Evolutionary conservation across 2,329 filamentous ascomycete genomes (phyloP), one percentile per base, ranked within the genome.

Genomic region (Ceratocystiopsis sp.): DNA sequence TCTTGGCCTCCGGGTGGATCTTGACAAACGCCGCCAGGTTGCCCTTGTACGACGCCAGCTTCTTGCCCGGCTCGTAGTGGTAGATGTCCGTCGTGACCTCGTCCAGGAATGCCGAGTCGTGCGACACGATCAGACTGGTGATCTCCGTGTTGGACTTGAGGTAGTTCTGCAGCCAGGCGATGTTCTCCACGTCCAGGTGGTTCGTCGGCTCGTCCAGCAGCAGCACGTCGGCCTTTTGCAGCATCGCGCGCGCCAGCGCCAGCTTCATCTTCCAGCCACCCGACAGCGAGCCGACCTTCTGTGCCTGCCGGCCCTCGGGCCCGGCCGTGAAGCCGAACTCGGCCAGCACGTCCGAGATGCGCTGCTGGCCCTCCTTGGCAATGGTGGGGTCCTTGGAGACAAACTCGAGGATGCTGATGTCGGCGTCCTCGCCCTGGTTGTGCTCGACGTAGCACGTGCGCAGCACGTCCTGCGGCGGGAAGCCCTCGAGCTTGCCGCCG

Each of bases 231-330:
- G 91, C 89, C 57, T 80, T 83, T 71, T 91, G 84, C 55, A 98
- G 73, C 87, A 98, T 96, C 50, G 91, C 91, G 55, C 91, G 78
- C 42, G 91, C 91, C 61, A 98, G 66, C 51, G 91, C 91, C 48
- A 98, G 68, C 77, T 98, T 98, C 91, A 98, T 98, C 75, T 96
- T 96, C 91, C 91, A 98, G 59, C 91, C 91, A 64, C 91, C 91
- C 37, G 91, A 96, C 34, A 98, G 66, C 17, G 89, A 95, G 53
- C 91, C 91, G 46, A 98, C 91, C 54, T 81, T 84, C 59, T 95
- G 78, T 7, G 79, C 73, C 62, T 96, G 91, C 47, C 85, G 78
- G 46, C 89, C 91, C 51, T 91, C 83, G 0, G 86, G 85, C 3
- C 89, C 89, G 48, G 83, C 64, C 18, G 84, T 93, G 65, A 98